These are phyloP conservation scores for Colletotrichum plurivorum DNA, from an alignment of 2,329 filamentous ascomycete genomes.

Conservation along the genomic window DNA sequence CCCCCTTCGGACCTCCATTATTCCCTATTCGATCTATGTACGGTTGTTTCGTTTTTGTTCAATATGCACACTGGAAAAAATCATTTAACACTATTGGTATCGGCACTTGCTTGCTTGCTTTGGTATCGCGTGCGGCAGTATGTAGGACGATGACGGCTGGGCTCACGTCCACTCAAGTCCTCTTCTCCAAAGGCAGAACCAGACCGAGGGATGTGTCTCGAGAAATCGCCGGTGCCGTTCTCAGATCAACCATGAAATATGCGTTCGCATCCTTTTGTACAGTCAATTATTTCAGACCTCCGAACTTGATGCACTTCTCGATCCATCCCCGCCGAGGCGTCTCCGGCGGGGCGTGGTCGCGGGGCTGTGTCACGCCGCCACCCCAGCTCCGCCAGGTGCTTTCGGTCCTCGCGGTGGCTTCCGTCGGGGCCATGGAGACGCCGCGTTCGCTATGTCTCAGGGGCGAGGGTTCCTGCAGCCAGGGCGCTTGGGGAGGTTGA, in stretches of 20 bases:
- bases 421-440: constrained; percentile 39
- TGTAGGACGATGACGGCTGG: neutral
- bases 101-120: constrained; percentile 4
- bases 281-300: constrained; percentile 31
- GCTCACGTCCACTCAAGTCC: too few relatives aligned
- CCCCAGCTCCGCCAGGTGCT: constrained; percentile 42
- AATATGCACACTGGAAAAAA: constrained; percentile 38
- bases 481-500: neutral
- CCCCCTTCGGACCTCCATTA: neutral
- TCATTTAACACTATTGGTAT: constrained; percentile 27
- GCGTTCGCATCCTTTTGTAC: neutral
- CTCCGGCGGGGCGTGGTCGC: constrained; percentile 11
- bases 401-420: constrained; percentile 28
- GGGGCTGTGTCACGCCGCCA: constrained; percentile 29
- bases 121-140: neutral
- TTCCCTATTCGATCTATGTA: constrained; percentile 11
- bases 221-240: neutral
- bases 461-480: constrained; percentile 17
- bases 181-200: too few relatives aligned
- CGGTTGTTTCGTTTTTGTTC: constrained; percentile 1
- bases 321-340: constrained; percentile 36
- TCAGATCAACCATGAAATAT: neutral
- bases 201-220: too few relatives aligned
- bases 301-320: constrained; percentile 39
- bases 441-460: constrained; percentile 26